These are phyloP conservation scores for Claviceps fusiformis DNA, from an alignment of 2,329 filamentous ascomycete species.

Conservation along the genomic window DNA sequence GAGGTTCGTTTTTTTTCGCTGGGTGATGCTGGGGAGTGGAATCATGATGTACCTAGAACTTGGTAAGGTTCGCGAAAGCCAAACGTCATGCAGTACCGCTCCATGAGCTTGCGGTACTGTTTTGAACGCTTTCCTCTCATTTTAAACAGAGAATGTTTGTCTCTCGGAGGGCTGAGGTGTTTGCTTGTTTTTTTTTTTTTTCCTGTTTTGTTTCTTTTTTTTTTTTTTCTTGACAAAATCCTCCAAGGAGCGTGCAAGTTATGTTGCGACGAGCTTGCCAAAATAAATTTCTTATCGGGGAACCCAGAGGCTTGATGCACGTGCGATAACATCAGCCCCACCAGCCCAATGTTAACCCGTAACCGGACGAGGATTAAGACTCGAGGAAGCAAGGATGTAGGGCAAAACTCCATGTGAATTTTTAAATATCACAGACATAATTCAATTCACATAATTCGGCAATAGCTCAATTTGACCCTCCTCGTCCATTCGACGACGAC, in stretches of 20 bases:
- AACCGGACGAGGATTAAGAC: neutral
- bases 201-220: too few species aligned
- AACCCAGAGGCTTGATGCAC: slow-evolving; percentile 12
- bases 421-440: neutral
- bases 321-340: slow-evolving; percentile 19
- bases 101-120: slow-evolving; percentile 70
- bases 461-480: neutral
- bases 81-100: slow-evolving; percentile 76
- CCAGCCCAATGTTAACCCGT: neutral
- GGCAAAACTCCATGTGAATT: neutral
- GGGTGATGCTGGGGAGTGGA: neutral
- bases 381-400: neutral
- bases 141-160: slow-evolving; percentile 9
- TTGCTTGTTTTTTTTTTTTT: neutral
- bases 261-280: slow-evolving; percentile 4
- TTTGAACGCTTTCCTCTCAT: slow-evolving; percentile 41
- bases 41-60: slow-evolving; percentile 46
- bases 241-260: neutral
- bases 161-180: neutral
- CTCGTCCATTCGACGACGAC: too few species aligned
- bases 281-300: slow-evolving; percentile 28
- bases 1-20: neutral
- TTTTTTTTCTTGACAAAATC: neutral
- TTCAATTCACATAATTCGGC: neutral
- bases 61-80: slow-evolving; percentile 92